phyloP scores from a whole-genome alignment of 352 stramenopile genomes.

The Globisporangium barbulae region DNA sequence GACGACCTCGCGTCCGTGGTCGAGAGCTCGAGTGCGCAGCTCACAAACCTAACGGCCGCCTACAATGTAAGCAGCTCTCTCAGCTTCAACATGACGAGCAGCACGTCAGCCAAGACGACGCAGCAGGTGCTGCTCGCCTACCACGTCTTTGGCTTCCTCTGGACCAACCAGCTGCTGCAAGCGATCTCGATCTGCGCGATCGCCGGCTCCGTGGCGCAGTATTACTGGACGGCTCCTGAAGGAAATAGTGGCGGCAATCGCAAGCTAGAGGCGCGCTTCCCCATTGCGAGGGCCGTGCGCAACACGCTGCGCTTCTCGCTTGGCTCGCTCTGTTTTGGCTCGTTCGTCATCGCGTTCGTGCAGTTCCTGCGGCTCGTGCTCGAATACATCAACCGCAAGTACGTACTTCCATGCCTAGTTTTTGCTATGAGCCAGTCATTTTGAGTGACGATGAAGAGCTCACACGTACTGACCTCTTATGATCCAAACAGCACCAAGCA shows the following conservation, averaged over 20 bases:
- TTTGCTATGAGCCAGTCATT: background rate
- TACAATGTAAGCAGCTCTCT: constrained; percentile 25
- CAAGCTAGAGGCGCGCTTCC: constrained; percentile 50
- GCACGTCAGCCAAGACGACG: constrained; percentile 33
- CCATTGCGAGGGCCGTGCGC: constrained; percentile 52
- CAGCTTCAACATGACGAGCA: constrained; percentile 21
- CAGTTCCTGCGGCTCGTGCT: constrained; percentile 93
- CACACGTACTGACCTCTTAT: background rate
- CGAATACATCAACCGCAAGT: constrained; percentile 94
- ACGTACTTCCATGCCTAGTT: constrained; percentile 21
- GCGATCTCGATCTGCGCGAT: constrained; percentile 94
- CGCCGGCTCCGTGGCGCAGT: constrained; percentile 88
- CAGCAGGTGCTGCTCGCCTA: constrained; percentile 64
- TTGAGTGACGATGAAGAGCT: background rate
- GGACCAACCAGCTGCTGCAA: constrained; percentile 95
- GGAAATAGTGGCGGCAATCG: constrained; percentile 26
- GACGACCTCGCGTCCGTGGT: constrained; percentile 36
- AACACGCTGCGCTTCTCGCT: constrained; percentile 88
- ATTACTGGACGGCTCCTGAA: constrained; percentile 87
- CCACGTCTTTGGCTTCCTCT: constrained; percentile 96
- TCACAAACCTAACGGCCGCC: constrained; percentile 30
- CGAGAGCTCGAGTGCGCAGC: constrained; percentile 21
- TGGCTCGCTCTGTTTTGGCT: constrained; percentile 95
- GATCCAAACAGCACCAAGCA: constrained; percentile 52
- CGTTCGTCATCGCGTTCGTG: constrained; percentile 96